Conservation (phyloP, 805 yeast species). For the Komagataella mondaviorum region DNA sequence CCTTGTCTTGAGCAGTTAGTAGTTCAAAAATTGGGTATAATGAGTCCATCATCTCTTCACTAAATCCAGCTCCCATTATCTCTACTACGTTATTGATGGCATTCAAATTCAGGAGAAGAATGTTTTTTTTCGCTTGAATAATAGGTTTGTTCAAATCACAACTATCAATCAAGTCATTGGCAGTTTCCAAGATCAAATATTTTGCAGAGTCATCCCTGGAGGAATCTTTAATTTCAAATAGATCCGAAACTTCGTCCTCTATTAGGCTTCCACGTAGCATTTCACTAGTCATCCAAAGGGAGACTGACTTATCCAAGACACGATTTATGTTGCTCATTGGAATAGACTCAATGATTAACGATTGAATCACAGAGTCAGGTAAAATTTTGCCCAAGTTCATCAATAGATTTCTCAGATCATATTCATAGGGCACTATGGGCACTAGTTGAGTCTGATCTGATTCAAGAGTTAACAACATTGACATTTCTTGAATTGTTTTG, state of each 20-base stretch:
- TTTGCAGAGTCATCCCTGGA: conserved; percentile 14
- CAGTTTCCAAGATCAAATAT: conserved; percentile 29
- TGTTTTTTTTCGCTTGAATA: not conserved
- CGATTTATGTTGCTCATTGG: conserved; percentile 3
- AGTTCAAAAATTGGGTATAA: conserved; percentile 64
- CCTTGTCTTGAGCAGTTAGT: conserved; percentile 41
- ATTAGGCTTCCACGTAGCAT: conserved; percentile 7
- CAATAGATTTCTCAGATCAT: not conserved
- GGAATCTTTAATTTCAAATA: not conserved
- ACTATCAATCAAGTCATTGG: conserved; percentile 19
- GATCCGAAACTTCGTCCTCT: not conserved
- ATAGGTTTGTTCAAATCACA: not conserved
- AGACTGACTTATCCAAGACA: conserved; percentile 11
- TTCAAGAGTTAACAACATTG: not conserved
- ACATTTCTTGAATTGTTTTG: not conserved
- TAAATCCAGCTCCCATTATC: conserved; percentile 23
- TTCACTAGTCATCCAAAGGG: conserved; percentile 25
- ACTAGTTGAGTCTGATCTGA: not conserved
- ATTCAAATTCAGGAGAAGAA: too few relatives aligned
- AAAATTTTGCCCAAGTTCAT: not conserved
- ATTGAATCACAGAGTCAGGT: not conserved
- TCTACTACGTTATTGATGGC: conserved; percentile 19
- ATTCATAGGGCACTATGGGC: not conserved
- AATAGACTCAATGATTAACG: not conserved
- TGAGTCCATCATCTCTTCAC: conserved; percentile 51